Conservation (phyloP, 2,329 filamentous ascomycete species). For the Fusarium tricinctum region DNA sequence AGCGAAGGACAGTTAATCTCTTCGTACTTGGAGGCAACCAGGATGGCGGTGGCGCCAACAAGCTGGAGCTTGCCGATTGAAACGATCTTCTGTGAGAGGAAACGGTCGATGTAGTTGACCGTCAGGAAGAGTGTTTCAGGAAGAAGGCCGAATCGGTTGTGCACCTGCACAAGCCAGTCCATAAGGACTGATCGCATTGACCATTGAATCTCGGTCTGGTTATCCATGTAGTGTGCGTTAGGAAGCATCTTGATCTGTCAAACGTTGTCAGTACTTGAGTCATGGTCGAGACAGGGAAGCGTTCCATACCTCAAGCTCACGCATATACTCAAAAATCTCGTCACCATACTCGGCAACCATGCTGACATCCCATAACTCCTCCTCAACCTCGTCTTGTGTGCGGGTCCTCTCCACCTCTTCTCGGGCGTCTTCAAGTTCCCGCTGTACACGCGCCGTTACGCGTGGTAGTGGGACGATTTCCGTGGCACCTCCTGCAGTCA, state of each 20-base stretch:
- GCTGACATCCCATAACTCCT: conserved; percentile 92
- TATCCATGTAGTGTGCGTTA: conserved; percentile 95
- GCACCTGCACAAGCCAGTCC: conserved; percentile 98
- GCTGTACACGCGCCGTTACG: conserved; percentile 75
- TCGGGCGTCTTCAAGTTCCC: conserved; percentile 78
- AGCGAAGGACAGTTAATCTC: conserved; percentile 98
- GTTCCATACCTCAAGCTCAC: conserved; percentile 80
- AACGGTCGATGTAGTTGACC: conserved; percentile 97
- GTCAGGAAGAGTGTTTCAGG: conserved; percentile 95
- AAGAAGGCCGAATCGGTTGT: conserved; percentile 88
- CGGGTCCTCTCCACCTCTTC: conserved; percentile 77
- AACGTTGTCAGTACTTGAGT: conserved; percentile 44
- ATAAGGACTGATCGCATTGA: conserved; percentile 97
- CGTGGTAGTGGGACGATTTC: conserved; percentile 77
- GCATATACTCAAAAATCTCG: conserved; percentile 96
- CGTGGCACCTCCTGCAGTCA: conserved; percentile 66
- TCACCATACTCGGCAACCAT: conserved; percentile 98
- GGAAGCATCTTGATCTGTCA: conserved; percentile 82
- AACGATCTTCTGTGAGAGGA: conserved; percentile 93
- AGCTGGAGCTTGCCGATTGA: conserved; percentile 95
- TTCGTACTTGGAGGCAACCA: conserved; percentile 97
- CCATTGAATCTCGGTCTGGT: conserved; percentile 98
- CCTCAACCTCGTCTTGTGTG: conserved; percentile 82
- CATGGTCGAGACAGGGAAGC: not conserved
- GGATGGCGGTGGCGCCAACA: conserved; percentile 94